Base-by-base conservation (phyloP, 2,329 filamentous ascomycete genomes). In the Penicillium aurantiogriseum region DNA sequence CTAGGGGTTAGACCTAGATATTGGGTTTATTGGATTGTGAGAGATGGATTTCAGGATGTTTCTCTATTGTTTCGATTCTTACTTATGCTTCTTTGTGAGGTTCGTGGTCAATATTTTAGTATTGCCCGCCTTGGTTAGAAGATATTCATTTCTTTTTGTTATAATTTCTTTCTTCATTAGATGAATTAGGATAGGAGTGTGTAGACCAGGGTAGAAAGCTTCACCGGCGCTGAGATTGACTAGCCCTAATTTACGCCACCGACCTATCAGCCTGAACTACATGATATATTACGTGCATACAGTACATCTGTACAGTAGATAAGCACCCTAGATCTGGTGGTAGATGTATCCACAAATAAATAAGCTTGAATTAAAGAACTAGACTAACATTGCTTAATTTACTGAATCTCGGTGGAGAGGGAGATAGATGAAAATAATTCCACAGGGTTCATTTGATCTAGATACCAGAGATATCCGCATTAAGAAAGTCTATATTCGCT, bases 351-450 rank as follows among this genome's bases (percentile, higher is more conserved):
- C 36, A 51, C 48, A n/a, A 51, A 23, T 8, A 42, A 42, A 43
- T 33, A 31, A 33, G 15, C 36, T 42, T 51, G 25, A 17, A 42
- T 40, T 29, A 17, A 4, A 29, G 33, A 17, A 23, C 3, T 1
- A 25, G 5, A 25, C 11, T 47, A 25, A 11, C 2, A 35, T 47
- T 23, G 29, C 44, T 23, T 47, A 8, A 23, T n/a, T 35, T 11
- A 17, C 9, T 47, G 11, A 4, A 11, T 17, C 29, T 15, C 4
- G 7, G 15, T 5, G 4, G 27, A 27, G 74, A 75, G 54, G 67
- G 66, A 21, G 42, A 67, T 47, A 17, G 67, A n/a, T 36, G 13
- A 5, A 36, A 38, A 46, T 19, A n/a, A 36, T 31, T 29, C 17
- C 33, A n/a, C 8, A 31, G 21, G 17, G 17, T 56, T 52, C 35